Conservation (phyloP, 768 basidiomycete species). For the Lyophyllum semitale region DNA sequence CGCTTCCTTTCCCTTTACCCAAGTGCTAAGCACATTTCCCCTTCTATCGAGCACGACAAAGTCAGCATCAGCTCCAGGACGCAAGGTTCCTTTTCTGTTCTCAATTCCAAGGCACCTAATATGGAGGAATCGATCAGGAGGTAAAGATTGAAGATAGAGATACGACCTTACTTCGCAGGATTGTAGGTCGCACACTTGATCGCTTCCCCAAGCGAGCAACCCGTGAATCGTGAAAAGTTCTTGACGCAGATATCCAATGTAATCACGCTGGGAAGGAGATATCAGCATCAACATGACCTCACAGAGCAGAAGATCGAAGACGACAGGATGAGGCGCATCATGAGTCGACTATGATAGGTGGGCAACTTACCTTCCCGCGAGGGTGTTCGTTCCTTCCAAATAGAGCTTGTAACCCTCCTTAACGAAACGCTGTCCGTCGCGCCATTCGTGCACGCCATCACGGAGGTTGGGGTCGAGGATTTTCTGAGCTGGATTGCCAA, state of each 20-base stretch:
- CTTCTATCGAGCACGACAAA: constrained; percentile 71
- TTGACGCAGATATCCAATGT: constrained; percentile 84
- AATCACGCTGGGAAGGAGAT: constrained; percentile 54
- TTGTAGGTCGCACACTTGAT: constrained; percentile 86
- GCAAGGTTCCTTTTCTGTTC: constrained; percentile 76
- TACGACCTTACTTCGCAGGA: constrained; percentile 65
- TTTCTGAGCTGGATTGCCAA: constrained; percentile 62
- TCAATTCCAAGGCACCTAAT: constrained; percentile 76
- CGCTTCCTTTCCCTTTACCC: constrained; percentile 76
- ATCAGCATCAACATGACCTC: background rate
- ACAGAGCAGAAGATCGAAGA: too few relatives aligned
- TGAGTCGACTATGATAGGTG: background rate
- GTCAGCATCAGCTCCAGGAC: constrained; percentile 86
- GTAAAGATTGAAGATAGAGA: background rate
- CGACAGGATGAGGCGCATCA: background rate
- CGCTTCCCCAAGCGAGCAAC: constrained; percentile 80
- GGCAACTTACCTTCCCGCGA: constrained; percentile 76
- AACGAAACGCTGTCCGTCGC: constrained; percentile 77
- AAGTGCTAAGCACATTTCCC: constrained; percentile 69
- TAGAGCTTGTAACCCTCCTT: constrained; percentile 83
- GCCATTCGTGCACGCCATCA: constrained; percentile 88
- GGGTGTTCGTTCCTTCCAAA: constrained; percentile 82
- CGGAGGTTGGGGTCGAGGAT: constrained; percentile 82
- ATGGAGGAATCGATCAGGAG: background rate
- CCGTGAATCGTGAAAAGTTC: constrained; percentile 84